These are phyloP conservation scores for Roridomyces roridus DNA, from an alignment of 768 basidiomycete species.

Conservation along the genomic window DNA sequence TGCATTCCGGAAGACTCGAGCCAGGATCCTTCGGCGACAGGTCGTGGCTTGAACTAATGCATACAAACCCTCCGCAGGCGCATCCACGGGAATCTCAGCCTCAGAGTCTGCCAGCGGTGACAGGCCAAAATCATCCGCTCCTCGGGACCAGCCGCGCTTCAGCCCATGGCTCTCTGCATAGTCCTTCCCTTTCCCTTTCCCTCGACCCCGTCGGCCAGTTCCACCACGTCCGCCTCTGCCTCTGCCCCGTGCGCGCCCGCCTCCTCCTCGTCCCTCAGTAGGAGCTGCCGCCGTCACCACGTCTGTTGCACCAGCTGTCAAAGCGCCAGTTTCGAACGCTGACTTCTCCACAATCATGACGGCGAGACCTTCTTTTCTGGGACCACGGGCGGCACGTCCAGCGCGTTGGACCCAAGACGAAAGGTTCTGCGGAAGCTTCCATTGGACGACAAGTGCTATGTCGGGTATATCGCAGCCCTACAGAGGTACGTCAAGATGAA, in stretches of 20 bases:
- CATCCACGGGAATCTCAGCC: not conserved
- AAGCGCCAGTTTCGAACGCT: too few relatives aligned
- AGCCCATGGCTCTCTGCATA: not conserved
- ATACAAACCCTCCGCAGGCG: not conserved
- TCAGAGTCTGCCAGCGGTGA: not conserved
- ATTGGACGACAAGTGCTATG: slow-evolving; percentile 44
- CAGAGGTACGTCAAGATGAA: not conserved
- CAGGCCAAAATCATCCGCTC: not conserved
- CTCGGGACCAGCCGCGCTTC: not conserved
- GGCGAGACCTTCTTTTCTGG: slow-evolving; percentile 27
- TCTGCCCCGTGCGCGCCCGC: not conserved
- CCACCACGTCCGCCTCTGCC: not conserved
- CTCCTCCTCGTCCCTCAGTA: not conserved
- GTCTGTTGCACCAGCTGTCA: too few relatives aligned
- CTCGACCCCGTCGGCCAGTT: not conserved
- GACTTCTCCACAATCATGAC: slow-evolving; percentile 33
- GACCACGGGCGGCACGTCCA: slow-evolving; percentile 35
- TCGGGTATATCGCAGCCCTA: slow-evolving; percentile 39
- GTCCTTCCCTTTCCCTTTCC: not conserved
- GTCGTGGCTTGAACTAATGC: not conserved
- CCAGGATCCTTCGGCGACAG: not conserved
- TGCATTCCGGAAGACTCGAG: not conserved
- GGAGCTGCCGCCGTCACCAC: too few relatives aligned
- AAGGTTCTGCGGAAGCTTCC: slow-evolving; percentile 36
- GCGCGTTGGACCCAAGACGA: slow-evolving; percentile 40